Evolutionary conservation across 176 grass and related monocot species (phyloP).

Genomic region (Zea luxurians): DNA sequence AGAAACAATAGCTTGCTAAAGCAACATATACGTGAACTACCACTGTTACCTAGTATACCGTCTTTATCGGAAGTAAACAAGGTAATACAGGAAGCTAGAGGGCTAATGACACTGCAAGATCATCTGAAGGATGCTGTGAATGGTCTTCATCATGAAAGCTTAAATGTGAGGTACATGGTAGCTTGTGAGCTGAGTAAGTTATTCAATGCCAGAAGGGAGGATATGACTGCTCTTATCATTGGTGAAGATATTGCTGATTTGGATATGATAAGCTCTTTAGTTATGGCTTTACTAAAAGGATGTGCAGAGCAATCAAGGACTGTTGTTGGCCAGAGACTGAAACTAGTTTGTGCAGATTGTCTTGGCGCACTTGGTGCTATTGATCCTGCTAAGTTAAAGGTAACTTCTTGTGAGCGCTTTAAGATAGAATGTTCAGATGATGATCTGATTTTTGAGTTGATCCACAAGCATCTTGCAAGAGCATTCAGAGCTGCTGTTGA

Average conservation of each 20-base stretch:
- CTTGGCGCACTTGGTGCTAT: constrained; percentile 90
- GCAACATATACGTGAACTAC: constrained; percentile 82
- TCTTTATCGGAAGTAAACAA: constrained; percentile 85
- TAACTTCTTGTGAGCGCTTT: constrained; percentile 75
- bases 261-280: constrained; percentile 86
- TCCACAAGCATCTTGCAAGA: constrained; percentile 93
- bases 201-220: constrained; percentile 74
- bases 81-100: constrained; percentile 91
- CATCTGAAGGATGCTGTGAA: constrained; percentile 80
- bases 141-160: constrained; percentile 95
- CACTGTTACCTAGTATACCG: constrained; percentile 80
- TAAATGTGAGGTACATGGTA: constrained; percentile 98
- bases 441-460: constrained; percentile 99
- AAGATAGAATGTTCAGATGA: constrained; percentile 99
- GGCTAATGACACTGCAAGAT: constrained; percentile 74
- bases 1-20: constrained; percentile 68
- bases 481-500: constrained; percentile 93
- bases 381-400: constrained; percentile 95
- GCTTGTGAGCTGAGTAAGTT: constrained; percentile 87
- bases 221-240: constrained; percentile 78
- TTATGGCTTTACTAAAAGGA: constrained; percentile 79
- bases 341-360: constrained; percentile 88
- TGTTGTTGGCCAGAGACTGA: constrained; percentile 78
- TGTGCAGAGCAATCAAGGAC: constrained; percentile 93
- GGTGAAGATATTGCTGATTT: constrained; percentile 74